Evolutionary conservation across 2,329 filamentous ascomycete species (phyloP), one percentile per base, ranked within the genome.

Genomic region (Aspergillus sp.): DNA sequence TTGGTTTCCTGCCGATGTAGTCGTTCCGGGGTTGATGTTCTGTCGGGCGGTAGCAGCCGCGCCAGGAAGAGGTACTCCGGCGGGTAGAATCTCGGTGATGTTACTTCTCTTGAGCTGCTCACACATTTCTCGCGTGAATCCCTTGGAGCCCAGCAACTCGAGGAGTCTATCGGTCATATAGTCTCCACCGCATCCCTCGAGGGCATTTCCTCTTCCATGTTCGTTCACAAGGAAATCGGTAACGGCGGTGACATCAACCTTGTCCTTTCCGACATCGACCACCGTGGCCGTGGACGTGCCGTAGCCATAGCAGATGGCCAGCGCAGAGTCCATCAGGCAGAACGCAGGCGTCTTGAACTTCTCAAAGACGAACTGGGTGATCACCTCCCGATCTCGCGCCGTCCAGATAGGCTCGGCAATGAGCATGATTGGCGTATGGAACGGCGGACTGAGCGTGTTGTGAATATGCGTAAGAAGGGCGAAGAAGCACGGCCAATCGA

Each of bases 281-380:
- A 99, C 86, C 0, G 92, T 95, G 69, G 95, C 89, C 67, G 86
- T 92, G 32, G 88, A 84, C 31, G 92, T 84, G 11, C 92, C 93
- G 71, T 96, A 98, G 58, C 95, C 87, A 70, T 87, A 89, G 59
- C 81, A 89, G 0, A 92, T 90, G 26, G 95, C 93, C 51, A 96
- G 79, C 3, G 91, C 93, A 67, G 92, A 90, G 76, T 98, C 91
- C 80, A 99, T 89, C 63, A 98, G 84, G 68, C 90, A 93, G 54
- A 99, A 90, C 0, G 91, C 92, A 0, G 95, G 95, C 0, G 92
- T 95, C 79, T 94, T 95, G 73, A 96, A 96, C 78, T 95, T 96
- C 77, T 99, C 95, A 71, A 99, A 99, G 65, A 98, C 87, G 80
- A 96, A 99, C 63, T 95, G 91, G 14, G 93, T 90, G 65, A 99